A percentile compares a stretch with the other conserved stretches of the same genome.
Evolutionary conservation across 1,284 basidiomycete species (phyloP).

Genomic region (Caloboletus inedulis): DNA sequence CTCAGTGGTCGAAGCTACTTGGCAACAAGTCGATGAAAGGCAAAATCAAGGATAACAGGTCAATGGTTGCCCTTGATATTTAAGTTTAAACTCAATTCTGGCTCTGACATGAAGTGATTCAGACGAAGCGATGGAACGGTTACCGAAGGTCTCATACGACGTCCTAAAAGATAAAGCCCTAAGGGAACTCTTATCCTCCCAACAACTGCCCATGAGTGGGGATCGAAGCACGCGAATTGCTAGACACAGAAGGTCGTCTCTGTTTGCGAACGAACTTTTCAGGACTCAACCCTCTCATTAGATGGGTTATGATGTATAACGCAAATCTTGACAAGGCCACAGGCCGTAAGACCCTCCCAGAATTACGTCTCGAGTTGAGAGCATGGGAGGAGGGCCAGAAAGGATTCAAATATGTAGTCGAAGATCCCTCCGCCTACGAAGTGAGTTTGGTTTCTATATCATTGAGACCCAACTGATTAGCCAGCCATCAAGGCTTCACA

Average conservation of each 20-base stretch:
- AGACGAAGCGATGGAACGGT: conserved; percentile 42
- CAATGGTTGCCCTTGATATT: conserved; percentile 7
- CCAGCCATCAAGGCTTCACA: conserved; percentile 17
- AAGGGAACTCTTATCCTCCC: conserved; percentile 53
- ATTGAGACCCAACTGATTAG: neutral
- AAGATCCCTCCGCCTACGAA: conserved; percentile 46
- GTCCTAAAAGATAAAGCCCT: conserved; percentile 61
- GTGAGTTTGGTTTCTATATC: conserved; percentile 34
- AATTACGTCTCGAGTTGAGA: conserved; percentile 52
- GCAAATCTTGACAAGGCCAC: conserved; percentile 63
- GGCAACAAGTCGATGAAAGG: conserved; percentile 35
- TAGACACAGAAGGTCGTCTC: conserved; percentile 57
- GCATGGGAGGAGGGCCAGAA: conserved; percentile 54
- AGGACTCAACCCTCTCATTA: conserved; percentile 24
- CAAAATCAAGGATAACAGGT: conserved; percentile 45
- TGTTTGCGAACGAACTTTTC: neutral
- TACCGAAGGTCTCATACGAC: conserved; percentile 66
- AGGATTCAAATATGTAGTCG: conserved; percentile 38
- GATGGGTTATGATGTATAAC: conserved; percentile 68
- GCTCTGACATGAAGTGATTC: conserved; percentile 24
- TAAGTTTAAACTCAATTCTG: conserved; percentile 14
- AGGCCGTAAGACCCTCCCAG: conserved; percentile 45
- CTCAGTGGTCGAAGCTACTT: conserved; percentile 54
- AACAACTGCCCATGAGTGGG: conserved; percentile 51
- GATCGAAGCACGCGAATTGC: conserved; percentile 49